Evolutionary conservation across 257 asterid species (phyloP).

Genomic region (Solanum paucissectum): DNA sequence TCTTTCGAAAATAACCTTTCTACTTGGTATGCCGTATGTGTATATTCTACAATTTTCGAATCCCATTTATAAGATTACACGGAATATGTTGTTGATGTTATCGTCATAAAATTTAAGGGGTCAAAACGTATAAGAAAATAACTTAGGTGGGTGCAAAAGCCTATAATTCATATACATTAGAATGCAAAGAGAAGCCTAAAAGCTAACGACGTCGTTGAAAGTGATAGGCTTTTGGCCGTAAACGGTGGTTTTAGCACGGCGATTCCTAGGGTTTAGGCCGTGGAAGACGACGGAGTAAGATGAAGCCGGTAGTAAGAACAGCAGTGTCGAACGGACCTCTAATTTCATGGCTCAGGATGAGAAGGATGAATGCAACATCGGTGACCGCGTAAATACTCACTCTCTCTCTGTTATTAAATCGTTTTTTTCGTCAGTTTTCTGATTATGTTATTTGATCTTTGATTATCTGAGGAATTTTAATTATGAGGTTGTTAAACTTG

Average conservation of each 20-base stretch:
- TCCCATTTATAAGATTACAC: slow-evolving; percentile 2
- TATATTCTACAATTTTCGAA: slow-evolving; percentile 9
- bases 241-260: not conserved
- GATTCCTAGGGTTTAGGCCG: not conserved
- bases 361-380: not conserved
- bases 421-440: no score
- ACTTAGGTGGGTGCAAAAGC: not conserved
- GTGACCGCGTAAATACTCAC: not conserved
- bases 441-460: not conserved
- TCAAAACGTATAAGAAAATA: not conserved
- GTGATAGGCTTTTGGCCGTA: not conserved
- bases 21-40: no score
- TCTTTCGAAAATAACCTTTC: no score
- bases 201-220: not conserved
- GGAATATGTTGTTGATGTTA: no score
- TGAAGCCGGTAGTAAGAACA: slow-evolving; percentile 76
- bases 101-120: not conserved
- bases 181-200: no score
- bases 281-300: not conserved
- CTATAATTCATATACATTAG: no score
- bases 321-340: slow-evolving; percentile 72
- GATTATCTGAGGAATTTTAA: not conserved
- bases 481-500: not conserved
- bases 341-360: slow-evolving; percentile 93
- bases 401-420: not conserved